These are phyloP conservation scores for Colletotrichum higginsianum DNA, from an alignment of 2,329 filamentous ascomycete genomes.

Conservation along the genomic window DNA sequence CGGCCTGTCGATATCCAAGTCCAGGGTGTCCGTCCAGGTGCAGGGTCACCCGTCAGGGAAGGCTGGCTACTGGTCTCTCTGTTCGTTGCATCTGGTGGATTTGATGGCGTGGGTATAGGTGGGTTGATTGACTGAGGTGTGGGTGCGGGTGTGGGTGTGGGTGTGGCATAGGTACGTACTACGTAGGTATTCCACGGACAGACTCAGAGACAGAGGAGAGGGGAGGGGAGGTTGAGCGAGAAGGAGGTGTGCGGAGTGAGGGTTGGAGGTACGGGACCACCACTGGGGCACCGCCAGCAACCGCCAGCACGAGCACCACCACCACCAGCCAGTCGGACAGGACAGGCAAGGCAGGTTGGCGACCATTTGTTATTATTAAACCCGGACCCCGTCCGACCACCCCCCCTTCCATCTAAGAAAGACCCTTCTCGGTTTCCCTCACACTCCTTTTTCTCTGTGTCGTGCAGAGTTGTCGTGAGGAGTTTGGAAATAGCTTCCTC, in stretches of 20 bases:
- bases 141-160: slow-evolving; percentile 1
- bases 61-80: slow-evolving; percentile 37
- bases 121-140: slow-evolving; percentile 12
- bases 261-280: slow-evolving; percentile 16
- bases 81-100: slow-evolving; percentile 33
- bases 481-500: slow-evolving; percentile 43
- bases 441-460: slow-evolving; percentile 42
- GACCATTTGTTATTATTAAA: slow-evolving; percentile 46
- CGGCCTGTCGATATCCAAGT: slow-evolving; percentile 4
- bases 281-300: neutral
- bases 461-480: slow-evolving; percentile 39
- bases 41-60: slow-evolving; percentile 39
- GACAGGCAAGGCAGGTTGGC: slow-evolving; percentile 26
- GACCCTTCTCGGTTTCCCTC: slow-evolving; percentile 39
- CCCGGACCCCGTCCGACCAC: slow-evolving; percentile 45
- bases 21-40: slow-evolving; percentile 29
- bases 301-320: slow-evolving; percentile 14
- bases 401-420: slow-evolving; percentile 42
- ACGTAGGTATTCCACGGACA: slow-evolving; percentile 9
- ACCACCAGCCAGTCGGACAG: slow-evolving; percentile 8
- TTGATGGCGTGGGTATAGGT: slow-evolving; percentile 24
- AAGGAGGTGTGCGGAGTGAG: slow-evolving; percentile 17
- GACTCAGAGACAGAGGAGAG: neutral
- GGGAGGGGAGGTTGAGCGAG: slow-evolving; percentile 8
- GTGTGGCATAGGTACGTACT: slow-evolving; percentile 20